Conservation (phyloP, 2,329 filamentous ascomycete genomes). For the Sporothrix euskadiensis region DNA sequence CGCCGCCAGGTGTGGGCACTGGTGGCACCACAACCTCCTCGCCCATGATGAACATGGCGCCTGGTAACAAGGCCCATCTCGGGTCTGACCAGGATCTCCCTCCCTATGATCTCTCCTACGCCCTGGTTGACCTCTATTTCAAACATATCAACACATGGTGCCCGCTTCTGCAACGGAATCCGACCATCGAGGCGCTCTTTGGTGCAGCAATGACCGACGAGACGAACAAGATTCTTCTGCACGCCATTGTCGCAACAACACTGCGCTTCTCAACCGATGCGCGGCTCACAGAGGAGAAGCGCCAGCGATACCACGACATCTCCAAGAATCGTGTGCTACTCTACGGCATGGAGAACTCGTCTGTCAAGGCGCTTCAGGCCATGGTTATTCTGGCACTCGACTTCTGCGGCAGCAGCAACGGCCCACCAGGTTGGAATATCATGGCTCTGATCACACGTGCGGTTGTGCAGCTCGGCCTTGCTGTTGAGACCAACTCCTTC, state of each 20-base stretch:
- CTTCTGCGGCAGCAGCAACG: conserved; percentile 82
- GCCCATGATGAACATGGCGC: conserved; percentile 55
- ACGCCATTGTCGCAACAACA: conserved; percentile 86
- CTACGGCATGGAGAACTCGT: conserved; percentile 86
- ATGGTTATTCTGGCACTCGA: conserved; percentile 84
- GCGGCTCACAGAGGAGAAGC: conserved; percentile 70
- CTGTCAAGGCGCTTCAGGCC: conserved; percentile 83
- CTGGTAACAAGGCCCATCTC: conserved; percentile 45
- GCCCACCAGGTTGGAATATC: conserved; percentile 88
- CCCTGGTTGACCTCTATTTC: conserved; percentile 74
- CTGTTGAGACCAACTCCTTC: conserved; percentile 78
- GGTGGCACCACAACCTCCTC: conserved; percentile 31
- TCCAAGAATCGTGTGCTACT: conserved; percentile 85
- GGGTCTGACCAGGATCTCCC: conserved; percentile 67
- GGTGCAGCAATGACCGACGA: conserved; percentile 75
- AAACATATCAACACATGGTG: conserved; percentile 83
- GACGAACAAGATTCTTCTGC: conserved; percentile 77
- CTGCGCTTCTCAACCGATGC: conserved; percentile 79
- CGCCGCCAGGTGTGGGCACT: conserved; percentile 30
- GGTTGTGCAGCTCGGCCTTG: conserved; percentile 82
- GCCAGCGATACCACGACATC: conserved; percentile 72
- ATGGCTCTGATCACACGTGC: conserved; percentile 85
- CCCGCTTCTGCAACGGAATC: conserved; percentile 82
- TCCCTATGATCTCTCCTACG: conserved; percentile 72
- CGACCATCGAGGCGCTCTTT: conserved; percentile 79